These are phyloP conservation scores for Monosporozyma servazzii DNA, from an alignment of 805 yeast species.

Conservation along the genomic window DNA sequence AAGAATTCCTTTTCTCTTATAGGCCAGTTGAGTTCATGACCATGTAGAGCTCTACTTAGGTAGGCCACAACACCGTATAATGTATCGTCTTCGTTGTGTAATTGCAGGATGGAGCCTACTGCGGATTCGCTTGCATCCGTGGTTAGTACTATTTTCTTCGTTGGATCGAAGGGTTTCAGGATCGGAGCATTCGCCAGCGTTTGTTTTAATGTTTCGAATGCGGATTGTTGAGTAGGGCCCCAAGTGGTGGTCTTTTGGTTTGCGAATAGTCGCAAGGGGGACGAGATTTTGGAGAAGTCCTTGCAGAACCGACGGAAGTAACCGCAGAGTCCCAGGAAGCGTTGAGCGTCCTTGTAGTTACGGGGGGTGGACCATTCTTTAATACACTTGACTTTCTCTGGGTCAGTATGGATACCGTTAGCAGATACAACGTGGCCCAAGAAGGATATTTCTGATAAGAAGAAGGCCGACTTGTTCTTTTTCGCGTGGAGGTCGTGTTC, in stretches of 20 bases:
- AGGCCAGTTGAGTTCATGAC: slow-evolving; percentile 1
- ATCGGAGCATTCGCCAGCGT: neutral
- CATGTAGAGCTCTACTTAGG: neutral
- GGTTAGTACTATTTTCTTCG: neutral
- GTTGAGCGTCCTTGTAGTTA: neutral
- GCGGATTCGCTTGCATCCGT: slow-evolving; percentile 1
- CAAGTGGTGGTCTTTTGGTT: neutral
- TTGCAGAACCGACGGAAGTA: neutral
- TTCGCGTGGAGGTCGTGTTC: neutral
- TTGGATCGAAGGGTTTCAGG: neutral
- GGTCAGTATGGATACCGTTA: neutral
- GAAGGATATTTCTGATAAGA: neutral
- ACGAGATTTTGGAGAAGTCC: neutral
- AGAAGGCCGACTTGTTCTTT: neutral
- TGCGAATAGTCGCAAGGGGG: neutral
- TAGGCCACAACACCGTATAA: neutral
- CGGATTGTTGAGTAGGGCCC: neutral
- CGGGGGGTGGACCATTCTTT: neutral
- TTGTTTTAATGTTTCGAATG: neutral
- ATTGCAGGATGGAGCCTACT: neutral
- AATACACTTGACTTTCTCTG: neutral
- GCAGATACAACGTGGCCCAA: neutral
- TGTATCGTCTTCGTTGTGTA: neutral
- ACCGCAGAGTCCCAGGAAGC: neutral
- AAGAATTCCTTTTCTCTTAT: slow-evolving; percentile 1